phyloP scores from a whole-genome alignment of 352 stramenopile species.

The Pythium rhizo-oryzae region DNA sequence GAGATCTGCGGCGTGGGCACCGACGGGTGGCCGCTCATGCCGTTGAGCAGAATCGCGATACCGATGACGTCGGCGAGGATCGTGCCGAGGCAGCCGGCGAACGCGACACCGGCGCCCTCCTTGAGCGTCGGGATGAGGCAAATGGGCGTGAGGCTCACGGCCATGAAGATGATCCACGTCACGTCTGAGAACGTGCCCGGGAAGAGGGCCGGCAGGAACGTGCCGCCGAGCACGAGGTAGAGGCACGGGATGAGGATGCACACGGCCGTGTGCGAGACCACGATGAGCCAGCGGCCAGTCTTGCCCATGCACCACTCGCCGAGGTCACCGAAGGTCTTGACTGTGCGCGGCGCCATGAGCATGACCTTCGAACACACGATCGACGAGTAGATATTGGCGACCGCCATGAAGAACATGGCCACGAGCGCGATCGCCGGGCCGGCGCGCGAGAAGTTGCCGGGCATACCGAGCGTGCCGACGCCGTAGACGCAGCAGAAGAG shows the following conservation, averaged over 20 bases:
- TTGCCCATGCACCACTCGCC: constrained; percentile 40
- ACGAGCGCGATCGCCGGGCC: constrained; percentile 29
- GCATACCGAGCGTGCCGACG: constrained; percentile 45
- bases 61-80: constrained; percentile 38
- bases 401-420: constrained; percentile 40
- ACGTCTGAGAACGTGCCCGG: constrained; percentile 26
- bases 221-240: constrained; percentile 61
- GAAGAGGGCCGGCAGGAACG: constrained; percentile 53
- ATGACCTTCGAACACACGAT: constrained; percentile 36
- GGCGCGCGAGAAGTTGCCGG: constrained; percentile 40
- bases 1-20: constrained; percentile 24
- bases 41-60: constrained; percentile 29
- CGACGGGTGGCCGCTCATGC: constrained; percentile 28
- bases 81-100: constrained; percentile 39
- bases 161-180: constrained; percentile 43
- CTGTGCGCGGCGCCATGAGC: constrained; percentile 31
- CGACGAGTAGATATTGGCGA: constrained; percentile 39
- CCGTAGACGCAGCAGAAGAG: constrained; percentile 43
- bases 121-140: constrained; percentile 43
- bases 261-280: constrained; percentile 30
- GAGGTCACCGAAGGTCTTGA: constrained; percentile 42
- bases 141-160: constrained; percentile 29
- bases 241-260: constrained; percentile 32
- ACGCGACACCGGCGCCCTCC: constrained; percentile 33
- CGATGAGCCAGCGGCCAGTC: constrained; percentile 29